A percentile compares a stretch with the other conserved stretches of the same genome.
These are phyloP conservation scores for Glutinoglossum americanum DNA, from an alignment of 495 filamentous ascomycete genomes.

Conservation along the genomic window DNA sequence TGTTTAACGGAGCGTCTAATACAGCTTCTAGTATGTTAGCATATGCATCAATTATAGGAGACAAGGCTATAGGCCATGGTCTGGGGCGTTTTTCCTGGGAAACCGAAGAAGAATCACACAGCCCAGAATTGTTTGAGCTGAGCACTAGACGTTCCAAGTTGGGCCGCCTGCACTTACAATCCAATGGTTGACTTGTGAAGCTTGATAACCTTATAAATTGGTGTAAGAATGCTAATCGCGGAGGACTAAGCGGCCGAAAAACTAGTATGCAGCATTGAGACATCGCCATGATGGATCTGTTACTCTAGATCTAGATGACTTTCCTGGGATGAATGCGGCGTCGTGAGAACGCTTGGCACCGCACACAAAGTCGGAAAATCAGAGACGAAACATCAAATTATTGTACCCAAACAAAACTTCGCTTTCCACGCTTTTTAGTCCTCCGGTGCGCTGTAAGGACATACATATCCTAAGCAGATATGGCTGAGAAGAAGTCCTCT, in stretches of 20 bases:
- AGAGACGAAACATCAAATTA: neutral
- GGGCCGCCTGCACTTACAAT: neutral
- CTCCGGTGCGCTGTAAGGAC: neutral
- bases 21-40: neutral
- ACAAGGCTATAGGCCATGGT: too few relatives aligned
- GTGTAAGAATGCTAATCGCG: neutral
- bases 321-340: too few relatives aligned
- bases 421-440: neutral
- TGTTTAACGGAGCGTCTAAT: neutral
- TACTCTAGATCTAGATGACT: too few relatives aligned
- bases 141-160: neutral
- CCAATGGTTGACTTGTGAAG: neutral
- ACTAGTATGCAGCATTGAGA: neutral
- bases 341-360: neutral
- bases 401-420: neutral
- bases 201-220: constrained; percentile 1
- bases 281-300: neutral
- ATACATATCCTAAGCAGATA: constrained; percentile 13
- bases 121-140: too few relatives aligned
- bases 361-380: neutral
- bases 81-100: too few relatives aligned
- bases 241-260: neutral
- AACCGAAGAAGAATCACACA: too few relatives aligned
- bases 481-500: constrained; percentile 43
- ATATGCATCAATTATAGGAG: neutral